phyloP scores from a whole-genome alignment of 768 basidiomycete species.

The Cyclocybe aegerita region DNA sequence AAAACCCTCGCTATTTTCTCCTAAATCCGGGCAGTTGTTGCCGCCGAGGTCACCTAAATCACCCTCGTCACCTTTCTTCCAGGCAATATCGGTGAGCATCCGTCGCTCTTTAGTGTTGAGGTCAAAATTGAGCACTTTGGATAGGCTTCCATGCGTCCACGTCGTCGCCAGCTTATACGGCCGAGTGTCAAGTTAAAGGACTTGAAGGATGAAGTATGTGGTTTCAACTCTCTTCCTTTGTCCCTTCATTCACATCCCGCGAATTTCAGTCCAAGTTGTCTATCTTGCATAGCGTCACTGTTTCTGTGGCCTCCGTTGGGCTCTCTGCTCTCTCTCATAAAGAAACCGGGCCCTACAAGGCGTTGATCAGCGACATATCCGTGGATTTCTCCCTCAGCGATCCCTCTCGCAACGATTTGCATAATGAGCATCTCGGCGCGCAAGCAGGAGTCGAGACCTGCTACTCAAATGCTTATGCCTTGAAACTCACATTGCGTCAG shows the following conservation, averaged over 20 bases:
- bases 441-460: constrained; percentile 28
- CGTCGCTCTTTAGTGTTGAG: background rate
- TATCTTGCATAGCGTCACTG: constrained; percentile 39
- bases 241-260: background rate
- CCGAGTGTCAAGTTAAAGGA: constrained; percentile 40
- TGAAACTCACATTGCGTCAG: constrained; percentile 42
- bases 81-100: constrained; percentile 41
- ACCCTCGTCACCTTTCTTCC: constrained; percentile 38
- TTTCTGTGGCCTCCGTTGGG: constrained; percentile 49
- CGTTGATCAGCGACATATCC: constrained; percentile 39
- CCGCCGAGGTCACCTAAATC: constrained; percentile 26
- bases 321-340: constrained; percentile 36
- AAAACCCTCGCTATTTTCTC: constrained; percentile 16
- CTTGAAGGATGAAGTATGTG: constrained; percentile 35
- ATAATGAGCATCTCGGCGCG: constrained; percentile 54
- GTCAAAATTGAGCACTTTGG: constrained; percentile 2
- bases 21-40: constrained; percentile 13
- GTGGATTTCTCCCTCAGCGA: constrained; percentile 49
- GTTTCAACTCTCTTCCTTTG: background rate
- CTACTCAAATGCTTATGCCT: constrained; percentile 48
- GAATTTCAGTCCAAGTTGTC: constrained; percentile 42
- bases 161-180: constrained; percentile 35
- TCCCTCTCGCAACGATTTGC: constrained; percentile 39
- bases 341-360: constrained; percentile 38
- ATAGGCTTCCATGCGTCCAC: constrained; percentile 49